Evolutionary conservation across 768 basidiomycete genomes (phyloP).

Genomic region (Suillus paluster): DNA sequence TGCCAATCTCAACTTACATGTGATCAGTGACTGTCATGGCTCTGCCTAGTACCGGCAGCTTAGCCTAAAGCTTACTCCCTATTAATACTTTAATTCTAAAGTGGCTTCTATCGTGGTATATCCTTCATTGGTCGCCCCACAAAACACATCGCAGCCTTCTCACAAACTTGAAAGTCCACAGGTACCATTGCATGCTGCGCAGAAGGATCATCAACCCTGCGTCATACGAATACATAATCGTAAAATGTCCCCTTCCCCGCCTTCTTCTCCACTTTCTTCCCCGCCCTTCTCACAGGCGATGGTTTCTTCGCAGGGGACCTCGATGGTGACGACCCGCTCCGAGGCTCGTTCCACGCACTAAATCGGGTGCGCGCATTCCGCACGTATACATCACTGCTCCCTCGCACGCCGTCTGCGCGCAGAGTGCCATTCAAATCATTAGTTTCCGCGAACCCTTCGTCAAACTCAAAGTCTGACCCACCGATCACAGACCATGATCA

Average conservation of each 20-base stretch:
- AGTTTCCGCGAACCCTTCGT: constrained; percentile 33
- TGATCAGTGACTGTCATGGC: too few species aligned
- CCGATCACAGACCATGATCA: constrained; percentile 46
- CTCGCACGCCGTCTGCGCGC: background rate
- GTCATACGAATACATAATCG: constrained; percentile 50
- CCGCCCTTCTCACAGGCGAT: constrained; percentile 18
- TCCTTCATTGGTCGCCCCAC: too few species aligned
- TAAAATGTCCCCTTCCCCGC: constrained; percentile 41
- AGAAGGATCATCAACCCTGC: too few species aligned
- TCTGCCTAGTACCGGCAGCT: too few species aligned
- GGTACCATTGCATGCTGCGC: too few species aligned
- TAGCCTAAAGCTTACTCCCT: too few species aligned
- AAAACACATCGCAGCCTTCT: too few species aligned
- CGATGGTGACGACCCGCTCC: constrained; percentile 58
- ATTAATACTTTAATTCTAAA: too few species aligned
- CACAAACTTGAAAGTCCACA: too few species aligned
- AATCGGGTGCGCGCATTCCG: constrained; percentile 33
- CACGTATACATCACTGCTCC: constrained; percentile 19
- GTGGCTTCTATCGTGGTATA: too few species aligned
- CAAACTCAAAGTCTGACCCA: constrained; percentile 35
- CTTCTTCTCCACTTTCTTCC: constrained; percentile 21
- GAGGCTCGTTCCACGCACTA: constrained; percentile 33
- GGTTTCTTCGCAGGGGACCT: constrained; percentile 53
- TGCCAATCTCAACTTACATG: too few species aligned
- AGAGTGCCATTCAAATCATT: constrained; percentile 13